Evolutionary conservation across 306 rosid species (phyloP), one percentile per base, ranked within the genome.

Genomic region (Argentina anserina): DNA sequence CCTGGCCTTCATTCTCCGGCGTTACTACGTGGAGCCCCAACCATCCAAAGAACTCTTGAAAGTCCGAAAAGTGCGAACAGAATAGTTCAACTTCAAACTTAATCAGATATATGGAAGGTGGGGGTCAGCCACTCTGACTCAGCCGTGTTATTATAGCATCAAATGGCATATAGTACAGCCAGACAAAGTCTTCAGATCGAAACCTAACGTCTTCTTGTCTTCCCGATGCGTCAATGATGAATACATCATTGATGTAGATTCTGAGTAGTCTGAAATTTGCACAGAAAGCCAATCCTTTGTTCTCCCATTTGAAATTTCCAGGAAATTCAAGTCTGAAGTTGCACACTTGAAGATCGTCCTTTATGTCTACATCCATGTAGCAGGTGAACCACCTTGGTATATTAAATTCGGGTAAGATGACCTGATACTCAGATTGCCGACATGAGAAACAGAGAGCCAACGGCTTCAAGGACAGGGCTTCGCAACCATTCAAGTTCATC

Each of bases 181-280:
- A 41, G 17, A 0, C 0, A 43, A 43, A 13, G 3, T 14, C 47
- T 3, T 43, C 47, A 1, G 0, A 12, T 13, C 17, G 12, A 0
- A 10, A 10, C 2, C 3, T 2, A 1, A 0, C 0, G 45, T 9
- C 14, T 1, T 41, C 13, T 41, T 1, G 3, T 41, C 10, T 11
- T 41, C 1, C 45, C 1, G 45, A 11, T 41, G 45, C 45, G 0
- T 41, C 45, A 41, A 41, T 1, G 15, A 41, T 41, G 45, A 11
- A 41, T 41, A 41, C 50, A 45, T 0, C 50, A 45, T 45, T 45
- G 15, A 45, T 45, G 50, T 45, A 45, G 50, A 41, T 41, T 41
- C 45, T 41, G 45, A 41, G 1, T 41, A 41, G 2, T 9, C 45
- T 41, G 45, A 41, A 9, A 1, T 9, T 3, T 41, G 47, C 47